These are phyloP conservation scores for Boletales sp. DNA, from an alignment of 768 basidiomycete genomes.

Conservation along the genomic window DNA sequence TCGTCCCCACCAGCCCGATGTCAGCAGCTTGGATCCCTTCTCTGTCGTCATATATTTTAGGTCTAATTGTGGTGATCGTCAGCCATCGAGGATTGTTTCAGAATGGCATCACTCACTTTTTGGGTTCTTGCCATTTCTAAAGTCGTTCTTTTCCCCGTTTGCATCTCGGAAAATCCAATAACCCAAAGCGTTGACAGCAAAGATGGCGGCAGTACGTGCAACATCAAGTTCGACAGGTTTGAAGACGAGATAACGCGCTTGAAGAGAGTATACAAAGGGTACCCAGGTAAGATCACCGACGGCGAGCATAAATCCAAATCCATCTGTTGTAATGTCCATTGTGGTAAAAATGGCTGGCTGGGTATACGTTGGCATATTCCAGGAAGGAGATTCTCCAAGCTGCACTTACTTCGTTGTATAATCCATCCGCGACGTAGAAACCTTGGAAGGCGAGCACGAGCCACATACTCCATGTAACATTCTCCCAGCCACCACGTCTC, in stretches of 20 bases:
- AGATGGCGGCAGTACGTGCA: constrained; percentile 47
- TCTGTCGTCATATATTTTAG: constrained; percentile 76
- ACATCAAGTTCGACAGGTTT: constrained; percentile 75
- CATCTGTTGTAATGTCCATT: constrained; percentile 98
- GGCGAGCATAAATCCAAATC: constrained; percentile 97
- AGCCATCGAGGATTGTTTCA: neutral
- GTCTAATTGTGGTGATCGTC: constrained; percentile 42
- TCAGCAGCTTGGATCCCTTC: constrained; percentile 86
- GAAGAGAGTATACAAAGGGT: constrained; percentile 90
- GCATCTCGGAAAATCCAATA: constrained; percentile 88
- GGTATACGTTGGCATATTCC: neutral
- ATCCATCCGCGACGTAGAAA: constrained; percentile 80
- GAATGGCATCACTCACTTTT: constrained; percentile 58
- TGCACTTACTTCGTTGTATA: constrained; percentile 82
- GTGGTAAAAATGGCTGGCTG: constrained; percentile 88
- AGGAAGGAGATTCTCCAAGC: neutral
- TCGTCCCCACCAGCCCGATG: constrained; percentile 96
- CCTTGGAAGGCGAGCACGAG: constrained; percentile 82
- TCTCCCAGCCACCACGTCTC: constrained; percentile 59
- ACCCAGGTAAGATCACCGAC: constrained; percentile 93
- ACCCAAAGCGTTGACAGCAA: constrained; percentile 65
- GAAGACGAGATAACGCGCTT: constrained; percentile 95
- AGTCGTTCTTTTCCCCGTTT: constrained; percentile 95
- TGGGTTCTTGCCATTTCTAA: constrained; percentile 89
- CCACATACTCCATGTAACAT: constrained; percentile 88